A percentile compares a stretch with the other conserved stretches of the same genome.
Conservation (phyloP, 2,329 filamentous ascomycete genomes). For the Ceratocystis ficicola region DNA sequence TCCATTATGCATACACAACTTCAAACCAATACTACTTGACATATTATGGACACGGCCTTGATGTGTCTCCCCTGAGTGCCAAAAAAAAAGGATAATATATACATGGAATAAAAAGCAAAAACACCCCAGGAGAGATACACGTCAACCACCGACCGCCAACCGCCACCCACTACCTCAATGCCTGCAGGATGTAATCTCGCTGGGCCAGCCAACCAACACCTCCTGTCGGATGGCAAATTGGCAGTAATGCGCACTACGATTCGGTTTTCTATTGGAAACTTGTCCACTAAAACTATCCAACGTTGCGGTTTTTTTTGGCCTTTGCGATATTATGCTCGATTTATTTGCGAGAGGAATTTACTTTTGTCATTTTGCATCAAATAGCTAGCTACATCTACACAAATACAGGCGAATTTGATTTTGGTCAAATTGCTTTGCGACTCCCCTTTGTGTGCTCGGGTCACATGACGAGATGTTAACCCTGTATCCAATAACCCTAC, state of each 20-base stretch:
- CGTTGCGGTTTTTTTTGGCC: background rate
- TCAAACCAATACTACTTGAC: background rate
- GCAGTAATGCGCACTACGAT: no score
- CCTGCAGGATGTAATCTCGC: background rate
- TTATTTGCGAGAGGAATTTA: background rate
- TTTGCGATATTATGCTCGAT: background rate
- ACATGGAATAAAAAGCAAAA: no score
- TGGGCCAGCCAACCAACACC: background rate
- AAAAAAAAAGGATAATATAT: background rate
- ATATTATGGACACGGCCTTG: background rate
- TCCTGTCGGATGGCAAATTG: no score
- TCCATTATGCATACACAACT: background rate
- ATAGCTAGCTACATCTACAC: background rate
- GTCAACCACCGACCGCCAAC: background rate
- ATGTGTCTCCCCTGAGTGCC: background rate
- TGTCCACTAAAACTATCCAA: background rate
- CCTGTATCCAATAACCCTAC: background rate
- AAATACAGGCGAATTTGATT: background rate
- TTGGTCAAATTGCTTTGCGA: background rate
- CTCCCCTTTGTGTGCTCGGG: background rate
- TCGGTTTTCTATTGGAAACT: slow-evolving; percentile 1
- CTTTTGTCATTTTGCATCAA: background rate
- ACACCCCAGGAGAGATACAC: background rate
- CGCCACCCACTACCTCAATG: background rate
- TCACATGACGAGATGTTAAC: background rate